A percentile compares a stretch with the other conserved stretches of the same genome.
These are phyloP conservation scores for Fusarium verticillioides DNA, from an alignment of 2,329 filamentous ascomycete species.

Conservation along the genomic window DNA sequence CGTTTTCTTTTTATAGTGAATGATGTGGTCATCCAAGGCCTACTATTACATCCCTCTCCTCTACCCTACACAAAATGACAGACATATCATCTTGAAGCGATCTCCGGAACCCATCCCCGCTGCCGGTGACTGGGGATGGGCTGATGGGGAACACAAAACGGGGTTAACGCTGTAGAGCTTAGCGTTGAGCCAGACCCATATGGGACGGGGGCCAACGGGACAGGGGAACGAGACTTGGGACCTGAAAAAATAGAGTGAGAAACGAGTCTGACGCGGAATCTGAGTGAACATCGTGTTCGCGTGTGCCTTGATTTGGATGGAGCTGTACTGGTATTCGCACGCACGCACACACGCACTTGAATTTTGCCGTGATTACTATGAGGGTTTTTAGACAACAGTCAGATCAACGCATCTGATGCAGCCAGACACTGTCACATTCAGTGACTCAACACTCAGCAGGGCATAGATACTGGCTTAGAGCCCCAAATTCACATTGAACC, in stretches of 20 bases:
- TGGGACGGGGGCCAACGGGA: conserved; percentile 35
- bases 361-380: conserved; percentile 13
- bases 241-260: conserved; percentile 21
- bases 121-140: conserved; percentile 28
- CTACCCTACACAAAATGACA: conserved; percentile 27
- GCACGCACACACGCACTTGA: neutral
- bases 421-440: neutral
- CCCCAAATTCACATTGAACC: conserved; percentile 17
- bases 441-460: neutral
- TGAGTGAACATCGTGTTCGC: conserved; percentile 21
- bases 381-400: conserved; percentile 1
- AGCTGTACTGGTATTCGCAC: neutral
- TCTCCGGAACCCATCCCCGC: conserved; percentile 34
- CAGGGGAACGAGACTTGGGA: conserved; percentile 29
- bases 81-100: conserved; percentile 9
- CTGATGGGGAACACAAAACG: conserved; percentile 13
- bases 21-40: neutral
- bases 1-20: neutral
- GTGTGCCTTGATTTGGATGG: conserved; percentile 25
- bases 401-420: neutral
- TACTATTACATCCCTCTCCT: neutral
- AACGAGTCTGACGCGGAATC: conserved; percentile 16
- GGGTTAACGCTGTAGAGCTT: conserved; percentile 22
- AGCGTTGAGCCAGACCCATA: conserved; percentile 26
- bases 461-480: neutral